These are phyloP conservation scores for Fragaria nilgerrensis DNA, from an alignment of 306 rosid species.

Conservation along the genomic window DNA sequence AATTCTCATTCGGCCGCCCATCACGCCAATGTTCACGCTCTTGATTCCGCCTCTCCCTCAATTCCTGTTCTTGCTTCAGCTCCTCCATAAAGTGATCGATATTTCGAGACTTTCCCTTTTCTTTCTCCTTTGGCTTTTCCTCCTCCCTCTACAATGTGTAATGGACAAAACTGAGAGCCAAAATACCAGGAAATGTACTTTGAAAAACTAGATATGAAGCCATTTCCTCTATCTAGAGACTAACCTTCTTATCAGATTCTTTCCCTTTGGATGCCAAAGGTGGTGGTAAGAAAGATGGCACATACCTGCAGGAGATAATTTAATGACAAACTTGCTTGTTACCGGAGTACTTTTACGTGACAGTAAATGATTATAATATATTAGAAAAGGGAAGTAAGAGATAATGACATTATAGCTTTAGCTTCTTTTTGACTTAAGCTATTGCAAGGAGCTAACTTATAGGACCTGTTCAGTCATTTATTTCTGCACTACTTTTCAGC, in stretches of 20 bases:
- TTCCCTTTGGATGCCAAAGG: conserved; percentile 95
- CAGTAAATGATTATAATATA: background rate
- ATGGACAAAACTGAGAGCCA: conserved; percentile 28
- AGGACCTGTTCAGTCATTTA: background rate
- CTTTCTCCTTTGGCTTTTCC: conserved; percentile 87
- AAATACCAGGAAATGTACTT: conserved; percentile 12
- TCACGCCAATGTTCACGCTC: conserved; percentile 89
- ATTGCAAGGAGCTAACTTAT: background rate
- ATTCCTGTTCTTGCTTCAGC: conserved; percentile 90
- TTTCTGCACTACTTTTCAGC: background rate
- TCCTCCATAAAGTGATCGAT: conserved; percentile 98
- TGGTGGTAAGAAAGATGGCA: conserved; percentile 95
- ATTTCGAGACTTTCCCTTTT: conserved; percentile 84
- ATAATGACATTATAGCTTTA: background rate
- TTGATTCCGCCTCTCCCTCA: conserved; percentile 93
- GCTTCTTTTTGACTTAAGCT: background rate
- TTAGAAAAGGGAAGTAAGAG: background rate
- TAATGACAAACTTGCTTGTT: conserved; percentile 39
- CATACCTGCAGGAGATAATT: conserved; percentile 77
- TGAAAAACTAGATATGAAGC: conserved; percentile 7
- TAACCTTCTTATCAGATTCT: conserved; percentile 89
- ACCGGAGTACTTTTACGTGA: conserved; percentile 19
- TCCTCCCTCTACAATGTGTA: conserved; percentile 70
- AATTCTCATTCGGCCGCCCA: conserved; percentile 66
- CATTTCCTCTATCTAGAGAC: conserved; percentile 26